These are phyloP conservation scores for Coniochaeta pulveracea DNA, from an alignment of 2,329 filamentous ascomycete species.

Conservation along the genomic window DNA sequence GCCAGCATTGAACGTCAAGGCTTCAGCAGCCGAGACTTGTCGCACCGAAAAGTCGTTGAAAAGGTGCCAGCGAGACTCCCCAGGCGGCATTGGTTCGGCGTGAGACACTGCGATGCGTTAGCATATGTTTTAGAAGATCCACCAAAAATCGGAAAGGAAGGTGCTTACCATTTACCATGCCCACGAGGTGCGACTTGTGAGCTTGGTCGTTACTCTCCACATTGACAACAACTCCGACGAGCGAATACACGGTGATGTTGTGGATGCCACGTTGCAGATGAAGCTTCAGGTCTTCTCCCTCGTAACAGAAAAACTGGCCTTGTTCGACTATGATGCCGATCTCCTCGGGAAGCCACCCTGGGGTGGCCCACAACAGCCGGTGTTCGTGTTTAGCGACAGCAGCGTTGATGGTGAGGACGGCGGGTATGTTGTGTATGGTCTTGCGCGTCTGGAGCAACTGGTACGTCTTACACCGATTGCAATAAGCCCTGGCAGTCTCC, in stretches of 20 bases:
- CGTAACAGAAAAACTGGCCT: conserved; percentile 90
- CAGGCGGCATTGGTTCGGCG: conserved; percentile 45
- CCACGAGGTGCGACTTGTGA: conserved; percentile 83
- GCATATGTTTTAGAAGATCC: conserved; percentile 4
- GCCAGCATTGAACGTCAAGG: conserved; percentile 73
- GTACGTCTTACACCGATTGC: conserved; percentile 80
- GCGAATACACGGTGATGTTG: conserved; percentile 77
- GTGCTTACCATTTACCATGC: conserved; percentile 68
- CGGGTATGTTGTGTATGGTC: conserved; percentile 69
- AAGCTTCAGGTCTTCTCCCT: conserved; percentile 77
- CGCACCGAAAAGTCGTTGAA: conserved; percentile 96
- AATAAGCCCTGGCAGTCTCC: conserved; percentile 85
- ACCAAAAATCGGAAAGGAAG: not conserved
- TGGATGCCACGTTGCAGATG: conserved; percentile 71
- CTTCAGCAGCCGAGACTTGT: conserved; percentile 69
- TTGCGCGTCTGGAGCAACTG: conserved; percentile 79
- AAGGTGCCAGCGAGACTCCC: conserved; percentile 74
- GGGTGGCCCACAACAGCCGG: conserved; percentile 74
- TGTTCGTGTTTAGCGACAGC: conserved; percentile 62
- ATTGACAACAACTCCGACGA: conserved; percentile 81
- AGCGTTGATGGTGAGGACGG: conserved; percentile 82
- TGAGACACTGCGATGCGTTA: conserved; percentile 45
- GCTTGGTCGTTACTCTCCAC: conserved; percentile 69
- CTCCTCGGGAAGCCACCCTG: conserved; percentile 86
- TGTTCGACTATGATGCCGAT: conserved; percentile 85